Base-by-base conservation (phyloP, 768 basidiomycete species). In the Mycena epipterygia region DNA sequence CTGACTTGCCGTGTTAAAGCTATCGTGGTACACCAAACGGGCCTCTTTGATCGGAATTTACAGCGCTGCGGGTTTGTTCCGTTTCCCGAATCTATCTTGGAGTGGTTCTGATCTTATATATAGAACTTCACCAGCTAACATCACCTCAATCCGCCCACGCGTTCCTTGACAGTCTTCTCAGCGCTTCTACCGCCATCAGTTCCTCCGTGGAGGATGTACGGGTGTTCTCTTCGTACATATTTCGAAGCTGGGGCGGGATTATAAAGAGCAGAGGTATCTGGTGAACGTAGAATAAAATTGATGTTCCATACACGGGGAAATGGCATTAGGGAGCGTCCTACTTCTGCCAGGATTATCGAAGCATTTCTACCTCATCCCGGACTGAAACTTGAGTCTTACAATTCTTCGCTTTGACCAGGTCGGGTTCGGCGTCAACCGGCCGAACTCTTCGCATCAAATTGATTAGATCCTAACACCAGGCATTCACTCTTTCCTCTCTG, bases 91-190 rank as follows among this genome's bases (percentile, higher is more conserved):
- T 57, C 46, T 27, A 27, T 17, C 19, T 44, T 29, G 44, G 49
- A 56, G 13, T 29, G 63, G 32, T 72, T 63, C 46, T 37, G 17
- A 27, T 11, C 17, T 48, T 32, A 41, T 57, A 23, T 35, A 56
- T 72, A 90, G 94, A 95, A 80, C 83, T 96, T 19, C 94, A 95
- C 75, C 94, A 96, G 76, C 76, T 96, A n/a, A 86, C 89, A 0
- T 95, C 94, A 2, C 93, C 94, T 5, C 75, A 82, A 16, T 93
- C 93, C 3, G 89, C 92, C 0, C 80, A 83, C 32, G 79, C 83
- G 3, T 95, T 96, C 82, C 84, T 96, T 17, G 89, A 91, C 52
- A 80, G 85, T 11, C 87, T 95, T 8, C 84, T 95, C 17, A 83
- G 85, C 13, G 80, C 85, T 3, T 86, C 89, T 3, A 79, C 83